Conservation (phyloP, 495 filamentous ascomycete genomes). For the Cercophora samala region DNA sequence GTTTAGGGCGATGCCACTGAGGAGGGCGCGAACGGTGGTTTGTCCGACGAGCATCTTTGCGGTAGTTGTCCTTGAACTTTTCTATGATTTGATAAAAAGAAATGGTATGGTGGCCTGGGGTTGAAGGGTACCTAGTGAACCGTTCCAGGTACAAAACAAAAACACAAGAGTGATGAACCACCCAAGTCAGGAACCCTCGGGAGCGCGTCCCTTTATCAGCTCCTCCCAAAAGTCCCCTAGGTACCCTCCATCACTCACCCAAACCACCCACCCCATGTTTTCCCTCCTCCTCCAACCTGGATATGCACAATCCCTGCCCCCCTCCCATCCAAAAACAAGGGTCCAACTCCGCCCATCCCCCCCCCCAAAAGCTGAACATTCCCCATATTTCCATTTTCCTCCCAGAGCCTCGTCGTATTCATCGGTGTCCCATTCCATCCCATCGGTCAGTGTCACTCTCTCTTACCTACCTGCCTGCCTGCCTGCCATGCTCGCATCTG, state of each 20-base stretch:
- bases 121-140: no score
- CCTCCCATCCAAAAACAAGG: background rate
- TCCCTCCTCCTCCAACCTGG: no score
- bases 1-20: background rate
- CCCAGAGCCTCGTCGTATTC: background rate
- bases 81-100: background rate
- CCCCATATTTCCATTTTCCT: background rate
- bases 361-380: background rate
- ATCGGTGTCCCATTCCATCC: background rate
- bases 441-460: background rate
- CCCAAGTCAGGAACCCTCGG: background rate
- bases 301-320: background rate
- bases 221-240: background rate
- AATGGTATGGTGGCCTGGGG: background rate
- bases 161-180: background rate
- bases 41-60: background rate
- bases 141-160: background rate
- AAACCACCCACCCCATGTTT: background rate
- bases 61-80: background rate
- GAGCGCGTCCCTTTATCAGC: background rate
- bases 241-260: no score
- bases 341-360: background rate
- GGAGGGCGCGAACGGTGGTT: background rate
- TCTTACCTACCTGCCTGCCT: no score
- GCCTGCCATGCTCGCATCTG: background rate